Base-by-base conservation (phyloP, 2,329 filamentous ascomycete genomes). In the Amphichorda felina region DNA sequence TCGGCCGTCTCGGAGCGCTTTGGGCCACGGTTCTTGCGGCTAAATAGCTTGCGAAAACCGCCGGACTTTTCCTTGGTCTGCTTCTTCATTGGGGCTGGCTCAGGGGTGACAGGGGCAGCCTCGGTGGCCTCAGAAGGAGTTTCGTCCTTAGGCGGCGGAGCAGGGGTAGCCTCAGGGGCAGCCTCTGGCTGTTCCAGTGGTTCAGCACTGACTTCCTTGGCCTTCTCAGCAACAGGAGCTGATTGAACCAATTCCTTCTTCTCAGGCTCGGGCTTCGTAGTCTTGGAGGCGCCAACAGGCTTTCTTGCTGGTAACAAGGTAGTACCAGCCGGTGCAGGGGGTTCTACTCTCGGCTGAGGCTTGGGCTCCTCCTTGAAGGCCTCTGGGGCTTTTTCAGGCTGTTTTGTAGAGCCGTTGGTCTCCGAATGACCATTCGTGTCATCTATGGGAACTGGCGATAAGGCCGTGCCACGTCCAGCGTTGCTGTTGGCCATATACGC, bases 401-500 rank as follows among this genome's bases (percentile, higher is more conserved):
- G 40, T 18, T 45, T 43, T n/a, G 30, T 14, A 25, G 30, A 15
- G 15, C 32, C 37, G 14, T 36, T 38, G 17, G 34, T 33, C 30
- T 39, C 37, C 8, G 33, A 8, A 11, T 24, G 30, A 28, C 38
- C 38, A 34, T 38, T 40, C 14, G 38, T 35, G 16, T 35, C 32
- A n/a, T 38, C 25, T 18, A 64, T 59, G 37, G 46, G 46, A 34
- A 51, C 45, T 11, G 54, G 50, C 11, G 55, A 51, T 22, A 60
- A 43, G 14, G 53, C 39, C 27, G 63, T 43, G 10, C 84, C 84
- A 39, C 75, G 82, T 16, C 88, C 87, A 29, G 82, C 78, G 44
- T 69, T 75, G 33, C 62, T 64, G 51, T 93, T 79, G 31, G 76
- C 74, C 35, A 96, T 68, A 56, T 96, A 96, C n/a, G 84, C 78